Conservation (phyloP, 148 eudicot species). For the Euryodendron excelsum region DNA sequence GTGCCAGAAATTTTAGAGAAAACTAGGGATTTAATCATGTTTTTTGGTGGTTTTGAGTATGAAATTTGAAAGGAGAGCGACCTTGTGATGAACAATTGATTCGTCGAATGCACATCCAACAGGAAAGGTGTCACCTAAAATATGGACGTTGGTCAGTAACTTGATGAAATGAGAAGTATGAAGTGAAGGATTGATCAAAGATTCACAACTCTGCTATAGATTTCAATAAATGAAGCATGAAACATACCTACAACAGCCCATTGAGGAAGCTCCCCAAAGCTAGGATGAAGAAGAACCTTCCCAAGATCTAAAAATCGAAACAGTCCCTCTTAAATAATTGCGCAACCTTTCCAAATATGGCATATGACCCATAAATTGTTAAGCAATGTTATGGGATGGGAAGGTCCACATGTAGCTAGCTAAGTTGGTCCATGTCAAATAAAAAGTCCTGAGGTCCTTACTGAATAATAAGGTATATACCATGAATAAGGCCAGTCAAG, state of each 20-base stretch:
- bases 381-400: not conserved
- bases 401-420: too few species aligned
- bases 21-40: not conserved
- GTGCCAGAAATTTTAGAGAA: not conserved
- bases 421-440: too few species aligned
- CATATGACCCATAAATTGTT: too few species aligned
- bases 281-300: constrained; percentile 81
- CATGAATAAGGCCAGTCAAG: constrained; percentile 87
- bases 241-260: constrained; percentile 84
- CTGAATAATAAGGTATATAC: constrained; percentile 18
- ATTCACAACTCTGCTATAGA: not conserved
- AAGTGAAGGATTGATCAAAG: not conserved
- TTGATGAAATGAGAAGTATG: not conserved
- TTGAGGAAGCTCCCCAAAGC: constrained; percentile 83
- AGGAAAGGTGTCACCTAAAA: constrained; percentile 72
- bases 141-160: not conserved
- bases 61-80: constrained; percentile 11
- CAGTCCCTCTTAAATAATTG: not conserved
- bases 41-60: not conserved
- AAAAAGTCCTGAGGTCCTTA: too few species aligned
- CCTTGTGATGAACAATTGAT: constrained; percentile 87
- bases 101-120: constrained; percentile 90
- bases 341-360: too few species aligned
- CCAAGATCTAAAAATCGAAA: constrained; percentile 62
- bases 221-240: not conserved